phyloP scores from a whole-genome alignment of 176 grass and related monocot species.

The Triticum aestivum region IWGSC_CS_RefSeq_v2.1 NC_057795.1:518650069-518650568 shows the following conservation, averaged over 20 bases:
- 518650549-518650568: slow-evolving; percentile 82
- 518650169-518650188: background rate
- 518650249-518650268: background rate
- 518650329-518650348: slow-evolving; percentile 10
- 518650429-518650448: slow-evolving; percentile 71
- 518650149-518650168: background rate
- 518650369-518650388: slow-evolving; percentile 76
- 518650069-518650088: background rate
- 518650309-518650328: background rate
- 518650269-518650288: background rate
- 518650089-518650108: background rate
- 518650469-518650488: background rate
- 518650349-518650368: slow-evolving; percentile 56
- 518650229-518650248: background rate
- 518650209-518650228: background rate
- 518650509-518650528: background rate
- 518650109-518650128: background rate
- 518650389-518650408: slow-evolving; percentile 91
- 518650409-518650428: slow-evolving; percentile 79
- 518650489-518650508: background rate
- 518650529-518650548: background rate
- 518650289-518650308: background rate
- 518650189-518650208: background rate
- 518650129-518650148: background rate
- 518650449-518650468: background rate